Conservation (phyloP, 768 basidiomycete genomes). For the Termitomyces titanicus region DNA sequence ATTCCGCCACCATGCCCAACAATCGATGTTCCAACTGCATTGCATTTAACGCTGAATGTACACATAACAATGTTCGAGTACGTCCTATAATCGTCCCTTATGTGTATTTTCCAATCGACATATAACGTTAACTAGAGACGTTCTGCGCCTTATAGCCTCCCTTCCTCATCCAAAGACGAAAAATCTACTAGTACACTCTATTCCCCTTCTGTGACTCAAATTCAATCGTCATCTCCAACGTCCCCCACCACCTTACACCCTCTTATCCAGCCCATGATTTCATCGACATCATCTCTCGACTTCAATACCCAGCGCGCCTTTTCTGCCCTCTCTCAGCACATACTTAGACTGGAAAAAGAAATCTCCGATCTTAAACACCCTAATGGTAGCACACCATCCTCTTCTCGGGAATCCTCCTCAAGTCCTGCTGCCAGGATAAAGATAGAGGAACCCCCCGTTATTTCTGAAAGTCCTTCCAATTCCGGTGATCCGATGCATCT, state of each 20-base stretch:
- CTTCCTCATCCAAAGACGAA: not conserved
- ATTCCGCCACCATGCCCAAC: conserved; percentile 56
- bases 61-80: conserved; percentile 54
- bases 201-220: not conserved
- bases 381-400: not conserved
- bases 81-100: conserved; percentile 6
- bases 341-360: conserved; percentile 14
- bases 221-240: not conserved
- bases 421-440: not conserved
- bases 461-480: not conserved
- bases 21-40: conserved; percentile 58
- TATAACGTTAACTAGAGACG: conserved; percentile 24
- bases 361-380: conserved; percentile 8
- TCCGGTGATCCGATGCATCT: conserved; percentile 8
- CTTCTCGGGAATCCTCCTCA: not conserved
- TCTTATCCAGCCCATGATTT: conserved; percentile 11
- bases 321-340: conserved; percentile 11
- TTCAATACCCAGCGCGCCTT: conserved; percentile 8
- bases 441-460: not conserved
- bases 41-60: conserved; percentile 44
- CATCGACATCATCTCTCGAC: conserved; percentile 5
- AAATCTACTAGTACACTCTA: not conserved
- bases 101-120: not conserved
- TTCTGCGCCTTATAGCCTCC: not conserved
- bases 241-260: conserved; percentile 5